Evolutionary conservation across 2,329 filamentous ascomycete species (phyloP).

Genomic region (Stagonosporopsis chrysanthemi): DNA sequence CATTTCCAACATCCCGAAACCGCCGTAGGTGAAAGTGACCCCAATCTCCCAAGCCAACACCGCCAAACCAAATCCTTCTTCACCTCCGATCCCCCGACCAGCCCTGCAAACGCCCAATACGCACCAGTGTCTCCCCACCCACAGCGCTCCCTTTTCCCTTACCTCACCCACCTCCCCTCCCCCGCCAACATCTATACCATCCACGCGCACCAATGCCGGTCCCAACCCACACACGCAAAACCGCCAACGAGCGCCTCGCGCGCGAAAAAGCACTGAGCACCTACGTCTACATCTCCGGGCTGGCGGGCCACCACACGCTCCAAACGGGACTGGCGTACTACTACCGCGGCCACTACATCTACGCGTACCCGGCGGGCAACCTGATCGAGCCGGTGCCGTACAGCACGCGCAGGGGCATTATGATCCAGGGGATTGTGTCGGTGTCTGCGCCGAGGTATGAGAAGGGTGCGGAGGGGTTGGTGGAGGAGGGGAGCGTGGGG

Average conservation of each 20-base stretch:
- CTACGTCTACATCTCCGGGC: slow-evolving; percentile 36
- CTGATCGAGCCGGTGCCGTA: slow-evolving; percentile 34
- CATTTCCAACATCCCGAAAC: background rate
- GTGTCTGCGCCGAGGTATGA: slow-evolving; percentile 22
- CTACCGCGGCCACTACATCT: slow-evolving; percentile 43
- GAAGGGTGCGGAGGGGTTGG: background rate
- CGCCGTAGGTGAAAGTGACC: background rate
- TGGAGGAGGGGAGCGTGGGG: slow-evolving; percentile 19
- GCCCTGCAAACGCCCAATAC: background rate
- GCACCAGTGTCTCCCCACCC: background rate
- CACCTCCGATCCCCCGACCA: background rate
- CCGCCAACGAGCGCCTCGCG: slow-evolving; percentile 7
- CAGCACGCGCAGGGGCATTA: slow-evolving; percentile 29
- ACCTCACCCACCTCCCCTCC: background rate
- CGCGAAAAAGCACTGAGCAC: slow-evolving; percentile 21
- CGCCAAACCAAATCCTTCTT: background rate
- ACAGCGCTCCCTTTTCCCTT: background rate
- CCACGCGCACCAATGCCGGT: background rate
- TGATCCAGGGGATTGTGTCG: slow-evolving; percentile 19
- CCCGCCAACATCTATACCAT: background rate
- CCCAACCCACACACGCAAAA: background rate
- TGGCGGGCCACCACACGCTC: slow-evolving; percentile 31
- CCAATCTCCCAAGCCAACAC: background rate
- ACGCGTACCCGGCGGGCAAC: slow-evolving; percentile 23
- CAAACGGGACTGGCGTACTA: slow-evolving; percentile 38